Percentiles rank a stretch among this genome's conserved stretches.
phyloP scores from a whole-genome alignment of 2,329 filamentous ascomycete species.

The Geosmithia putterillii region DNA sequence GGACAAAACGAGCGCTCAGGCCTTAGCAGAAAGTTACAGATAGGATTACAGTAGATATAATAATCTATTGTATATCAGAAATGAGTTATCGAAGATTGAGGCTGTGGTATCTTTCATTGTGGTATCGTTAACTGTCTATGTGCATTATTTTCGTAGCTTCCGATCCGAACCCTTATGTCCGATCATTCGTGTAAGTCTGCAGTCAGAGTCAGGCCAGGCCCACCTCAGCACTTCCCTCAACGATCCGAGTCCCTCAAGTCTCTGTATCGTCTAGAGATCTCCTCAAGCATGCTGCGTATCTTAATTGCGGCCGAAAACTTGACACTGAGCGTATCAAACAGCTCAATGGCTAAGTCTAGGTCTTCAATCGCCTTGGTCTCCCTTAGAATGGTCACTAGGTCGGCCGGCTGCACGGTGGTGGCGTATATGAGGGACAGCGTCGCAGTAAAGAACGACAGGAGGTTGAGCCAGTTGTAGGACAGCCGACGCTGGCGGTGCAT shows the following conservation, averaged over 20 bases:
- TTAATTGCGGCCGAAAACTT: conserved; percentile 18
- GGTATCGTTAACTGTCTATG: too few relatives aligned
- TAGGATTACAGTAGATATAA: too few relatives aligned
- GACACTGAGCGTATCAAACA: conserved; percentile 15
- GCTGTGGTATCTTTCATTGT: too few relatives aligned
- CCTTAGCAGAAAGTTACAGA: too few relatives aligned
- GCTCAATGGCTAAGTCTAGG: conserved; percentile 14
- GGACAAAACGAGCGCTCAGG: too few relatives aligned
- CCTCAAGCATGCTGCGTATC: conserved; percentile 12
- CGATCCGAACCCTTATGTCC: too few relatives aligned
- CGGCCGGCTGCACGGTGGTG: conserved; percentile 23
- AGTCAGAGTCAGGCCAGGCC: too few relatives aligned
- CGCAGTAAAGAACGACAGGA: conserved; percentile 26
- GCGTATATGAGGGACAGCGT: conserved; percentile 29
- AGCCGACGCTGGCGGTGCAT: conserved; percentile 25
- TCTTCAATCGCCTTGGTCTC: conserved; percentile 16
- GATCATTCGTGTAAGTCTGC: too few relatives aligned
- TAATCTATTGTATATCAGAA: too few relatives aligned
- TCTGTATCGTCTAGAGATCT: conserved; percentile 4
- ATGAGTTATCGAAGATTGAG: too few relatives aligned
- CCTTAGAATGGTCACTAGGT: conserved; percentile 10
- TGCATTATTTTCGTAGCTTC: too few relatives aligned
- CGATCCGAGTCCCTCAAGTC: not conserved
- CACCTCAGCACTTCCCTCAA: too few relatives aligned
- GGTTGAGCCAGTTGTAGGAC: conserved; percentile 27